Evolutionary conservation across 306 rosid genomes (phyloP).

Genomic region (Acmispon strigosus): DNA sequence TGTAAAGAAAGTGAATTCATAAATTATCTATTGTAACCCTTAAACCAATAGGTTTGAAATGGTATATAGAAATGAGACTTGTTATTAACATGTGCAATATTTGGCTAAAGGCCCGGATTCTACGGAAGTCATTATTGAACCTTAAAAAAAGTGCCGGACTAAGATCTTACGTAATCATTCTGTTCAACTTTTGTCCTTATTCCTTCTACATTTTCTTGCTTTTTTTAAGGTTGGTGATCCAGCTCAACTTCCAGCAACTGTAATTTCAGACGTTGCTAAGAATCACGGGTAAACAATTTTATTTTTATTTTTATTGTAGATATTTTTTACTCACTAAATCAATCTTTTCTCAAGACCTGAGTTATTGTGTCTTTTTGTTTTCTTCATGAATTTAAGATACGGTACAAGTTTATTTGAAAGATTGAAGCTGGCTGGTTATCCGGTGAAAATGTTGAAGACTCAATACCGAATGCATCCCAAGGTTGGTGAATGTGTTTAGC

Average conservation of each 20-base stretch:
- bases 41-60: background rate
- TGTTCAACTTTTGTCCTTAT: background rate
- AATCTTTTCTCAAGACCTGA: background rate
- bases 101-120: background rate
- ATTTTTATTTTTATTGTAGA: background rate
- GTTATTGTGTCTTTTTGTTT: slow-evolving; percentile 2
- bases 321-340: background rate
- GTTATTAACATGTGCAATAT: background rate
- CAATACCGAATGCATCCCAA: slow-evolving; percentile 99
- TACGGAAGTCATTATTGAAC: background rate
- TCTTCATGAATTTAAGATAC: slow-evolving; percentile 50
- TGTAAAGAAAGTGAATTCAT: background rate
- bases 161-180: background rate
- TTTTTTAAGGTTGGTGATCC: slow-evolving; percentile 81
- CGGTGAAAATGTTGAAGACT: slow-evolving; percentile 89
- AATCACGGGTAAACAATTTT: slow-evolving; percentile 52
- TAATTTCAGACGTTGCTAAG: slow-evolving; percentile 65
- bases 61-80: background rate
- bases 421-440: slow-evolving; percentile 82
- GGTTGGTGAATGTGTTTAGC: slow-evolving; percentile 44
- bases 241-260: slow-evolving; percentile 97
- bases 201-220: background rate
- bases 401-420: slow-evolving; percentile 86
- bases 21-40: background rate
- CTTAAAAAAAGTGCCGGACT: background rate